These are phyloP conservation scores for Eustoma russellianum DNA, from an alignment of 257 asterid species.

Conservation along the genomic window DNA sequence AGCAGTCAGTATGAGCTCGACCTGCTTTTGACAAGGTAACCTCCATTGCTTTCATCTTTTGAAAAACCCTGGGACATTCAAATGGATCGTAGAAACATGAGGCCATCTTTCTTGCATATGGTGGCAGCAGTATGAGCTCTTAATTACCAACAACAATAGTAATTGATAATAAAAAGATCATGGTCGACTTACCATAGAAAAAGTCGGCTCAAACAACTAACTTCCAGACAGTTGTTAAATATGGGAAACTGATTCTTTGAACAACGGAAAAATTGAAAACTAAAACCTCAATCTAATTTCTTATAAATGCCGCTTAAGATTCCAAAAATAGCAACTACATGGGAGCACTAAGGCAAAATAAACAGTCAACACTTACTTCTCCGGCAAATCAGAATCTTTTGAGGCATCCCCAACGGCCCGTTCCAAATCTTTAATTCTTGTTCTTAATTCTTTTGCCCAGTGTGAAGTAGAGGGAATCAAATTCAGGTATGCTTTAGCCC, in stretches of 20 bases:
- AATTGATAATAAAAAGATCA: background rate
- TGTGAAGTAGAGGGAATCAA: conserved; percentile 62
- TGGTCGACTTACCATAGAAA: too few species aligned
- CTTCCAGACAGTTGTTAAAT: too few species aligned
- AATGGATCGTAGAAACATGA: background rate
- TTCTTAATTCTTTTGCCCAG: conserved; percentile 70
- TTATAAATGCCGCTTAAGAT: too few species aligned
- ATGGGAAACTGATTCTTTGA: too few species aligned
- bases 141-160: background rate
- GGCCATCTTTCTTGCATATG: too few species aligned
- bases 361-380: conserved; percentile 34
- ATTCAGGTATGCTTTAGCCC: conserved; percentile 65
- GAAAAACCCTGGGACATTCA: conserved; percentile 53
- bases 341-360: conserved; percentile 4
- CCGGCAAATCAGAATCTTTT: conserved; percentile 55
- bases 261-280: too few species aligned
- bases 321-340: too few species aligned
- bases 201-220: too few species aligned
- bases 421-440: conserved; percentile 80
- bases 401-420: conserved; percentile 47
- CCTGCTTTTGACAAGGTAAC: conserved; percentile 61
- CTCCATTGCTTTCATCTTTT: conserved; percentile 92
- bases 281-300: too few species aligned
- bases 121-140: background rate
- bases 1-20: conserved; percentile 73